These are phyloP conservation scores for Pseudognaphalium luteoalbum DNA, from an alignment of 129 eudicot species.

Conservation along the genomic window DNA sequence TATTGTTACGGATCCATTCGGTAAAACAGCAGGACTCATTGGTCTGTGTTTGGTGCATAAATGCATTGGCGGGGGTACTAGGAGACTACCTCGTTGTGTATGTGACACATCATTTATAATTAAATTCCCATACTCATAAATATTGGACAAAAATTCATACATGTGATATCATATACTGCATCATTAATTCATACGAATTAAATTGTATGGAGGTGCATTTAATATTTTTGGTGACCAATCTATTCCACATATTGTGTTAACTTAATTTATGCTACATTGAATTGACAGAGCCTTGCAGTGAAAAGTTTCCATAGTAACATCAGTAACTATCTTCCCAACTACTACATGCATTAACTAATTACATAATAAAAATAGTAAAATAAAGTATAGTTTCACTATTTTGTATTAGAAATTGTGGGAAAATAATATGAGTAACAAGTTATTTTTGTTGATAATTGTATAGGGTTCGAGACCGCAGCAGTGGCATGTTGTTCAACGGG, in stretches of 20 bases:
- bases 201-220: background rate
- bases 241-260: background rate
- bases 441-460: background rate
- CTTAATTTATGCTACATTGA: background rate
- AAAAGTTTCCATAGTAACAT: background rate
- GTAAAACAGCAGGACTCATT: background rate
- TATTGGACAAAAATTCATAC: slow-evolving; percentile 1
- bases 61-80: background rate
- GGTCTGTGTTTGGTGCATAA: background rate
- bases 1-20: too few relatives aligned
- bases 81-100: background rate
- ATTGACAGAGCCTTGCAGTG: slow-evolving; percentile 3
- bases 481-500: slow-evolving; percentile 83
- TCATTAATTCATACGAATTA: background rate
- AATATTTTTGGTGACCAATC: background rate
- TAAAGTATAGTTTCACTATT: background rate
- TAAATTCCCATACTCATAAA: background rate
- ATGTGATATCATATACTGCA: background rate
- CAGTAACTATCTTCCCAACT: slow-evolving; percentile 7
- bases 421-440: background rate
- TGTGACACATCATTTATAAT: background rate
- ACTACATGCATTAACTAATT: background rate
- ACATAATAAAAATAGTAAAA: background rate
- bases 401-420: background rate
- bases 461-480: slow-evolving; percentile 61